phyloP scores from a whole-genome alignment of 2,329 filamentous ascomycete genomes.

The Sporothrix protearum region DNA sequence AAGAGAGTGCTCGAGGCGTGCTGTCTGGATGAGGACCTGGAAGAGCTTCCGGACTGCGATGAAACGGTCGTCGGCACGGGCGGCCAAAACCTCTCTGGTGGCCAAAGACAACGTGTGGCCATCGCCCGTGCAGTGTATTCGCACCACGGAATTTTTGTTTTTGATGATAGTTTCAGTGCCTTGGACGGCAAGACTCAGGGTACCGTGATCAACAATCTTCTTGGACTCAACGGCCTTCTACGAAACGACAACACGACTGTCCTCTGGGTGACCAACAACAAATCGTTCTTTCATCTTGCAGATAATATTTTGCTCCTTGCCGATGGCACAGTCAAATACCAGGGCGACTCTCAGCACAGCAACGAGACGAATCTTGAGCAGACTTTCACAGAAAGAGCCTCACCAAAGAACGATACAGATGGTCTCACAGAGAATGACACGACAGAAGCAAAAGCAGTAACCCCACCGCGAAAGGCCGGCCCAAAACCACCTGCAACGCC shows the following conservation, averaged over 20 bases:
- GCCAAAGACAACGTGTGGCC: slow-evolving; percentile 35
- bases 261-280: slow-evolving; percentile 36
- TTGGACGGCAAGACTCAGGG: slow-evolving; percentile 38
- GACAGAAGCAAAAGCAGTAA: background rate
- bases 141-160: slow-evolving; percentile 32
- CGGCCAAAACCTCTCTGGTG: slow-evolving; percentile 34
- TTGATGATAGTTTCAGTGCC: slow-evolving; percentile 40
- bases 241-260: slow-evolving; percentile 34
- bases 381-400: background rate
- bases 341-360: slow-evolving; percentile 24
- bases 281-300: slow-evolving; percentile 38
- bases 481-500: background rate
- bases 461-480: background rate
- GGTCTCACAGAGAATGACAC: background rate
- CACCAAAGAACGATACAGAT: background rate
- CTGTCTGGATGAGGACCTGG: slow-evolving; percentile 31
- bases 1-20: slow-evolving; percentile 25
- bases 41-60: slow-evolving; percentile 28
- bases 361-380: background rate
- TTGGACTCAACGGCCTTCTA: slow-evolving; percentile 35
- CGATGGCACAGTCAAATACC: slow-evolving; percentile 37
- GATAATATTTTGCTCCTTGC: slow-evolving; percentile 44
- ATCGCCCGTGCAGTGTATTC: slow-evolving; percentile 39
- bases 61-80: slow-evolving; percentile 28
- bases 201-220: slow-evolving; percentile 33